Evolutionary conservation across 2,329 filamentous ascomycete genomes (phyloP).

Genomic region (Alternaria tenuissima): DNA sequence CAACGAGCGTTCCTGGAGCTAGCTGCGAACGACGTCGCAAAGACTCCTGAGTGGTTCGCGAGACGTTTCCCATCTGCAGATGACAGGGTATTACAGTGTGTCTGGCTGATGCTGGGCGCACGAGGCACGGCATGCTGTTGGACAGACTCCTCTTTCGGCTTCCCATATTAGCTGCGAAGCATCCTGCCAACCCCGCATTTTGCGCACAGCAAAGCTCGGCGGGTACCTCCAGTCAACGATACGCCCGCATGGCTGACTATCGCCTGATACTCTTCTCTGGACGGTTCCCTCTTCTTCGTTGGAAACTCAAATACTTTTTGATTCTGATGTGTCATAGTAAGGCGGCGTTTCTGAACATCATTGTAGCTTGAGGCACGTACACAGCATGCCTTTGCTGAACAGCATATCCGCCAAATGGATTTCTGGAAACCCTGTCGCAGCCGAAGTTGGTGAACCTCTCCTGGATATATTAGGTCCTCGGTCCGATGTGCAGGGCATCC

Average conservation of each 20-base stretch:
- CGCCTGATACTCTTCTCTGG: constrained; percentile 15
- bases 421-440: neutral
- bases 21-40: constrained; percentile 29
- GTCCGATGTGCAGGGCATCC: constrained; percentile 17
- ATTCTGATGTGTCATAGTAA: neutral
- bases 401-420: neutral
- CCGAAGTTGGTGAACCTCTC: neutral
- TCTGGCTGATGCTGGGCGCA: constrained; percentile 29
- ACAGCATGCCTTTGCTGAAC: neutral
- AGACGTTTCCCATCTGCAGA: constrained; percentile 16
- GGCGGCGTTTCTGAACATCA: neutral
- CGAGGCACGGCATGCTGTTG: constrained; percentile 33
- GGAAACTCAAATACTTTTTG: neutral
- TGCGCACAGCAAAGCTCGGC: constrained; percentile 39
- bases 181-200: constrained; percentile 48
- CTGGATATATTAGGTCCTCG: constrained; percentile 17
- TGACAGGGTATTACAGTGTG: constrained; percentile 25
- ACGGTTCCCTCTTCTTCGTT: constrained; percentile 6
- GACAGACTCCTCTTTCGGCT: constrained; percentile 21
- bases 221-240: constrained; percentile 35
- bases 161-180: constrained; percentile 30
- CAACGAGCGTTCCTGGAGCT: constrained; percentile 37
- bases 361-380: neutral
- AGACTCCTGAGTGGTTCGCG: constrained; percentile 13
- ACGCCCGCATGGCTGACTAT: constrained; percentile 31